phyloP scores from a whole-genome alignment of 1,284 basidiomycete species.

The Athelia psychrophila region DNA sequence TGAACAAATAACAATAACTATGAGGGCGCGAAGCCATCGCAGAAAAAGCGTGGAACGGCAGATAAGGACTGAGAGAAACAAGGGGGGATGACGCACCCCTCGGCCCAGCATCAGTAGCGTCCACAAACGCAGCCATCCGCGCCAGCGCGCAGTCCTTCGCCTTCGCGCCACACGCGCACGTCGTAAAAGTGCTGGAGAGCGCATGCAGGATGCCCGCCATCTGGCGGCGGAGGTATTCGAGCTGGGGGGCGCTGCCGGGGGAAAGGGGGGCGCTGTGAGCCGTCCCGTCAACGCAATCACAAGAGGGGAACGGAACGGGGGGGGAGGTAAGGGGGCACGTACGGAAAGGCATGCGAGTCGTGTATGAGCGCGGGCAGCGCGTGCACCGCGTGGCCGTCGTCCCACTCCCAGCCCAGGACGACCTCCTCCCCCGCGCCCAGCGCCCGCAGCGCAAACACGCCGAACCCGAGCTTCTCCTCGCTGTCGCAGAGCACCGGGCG shows the following conservation, averaged over 20 bases:
- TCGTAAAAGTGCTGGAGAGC: slow-evolving; percentile 71
- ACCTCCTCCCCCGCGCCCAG: slow-evolving; percentile 85
- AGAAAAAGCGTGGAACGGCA: too few relatives aligned
- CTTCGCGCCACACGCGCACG: slow-evolving; percentile 70
- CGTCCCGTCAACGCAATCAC: too few relatives aligned
- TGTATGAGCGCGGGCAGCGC: slow-evolving; percentile 71
- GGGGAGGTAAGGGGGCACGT: slow-evolving; percentile 30
- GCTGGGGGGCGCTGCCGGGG: slow-evolving; percentile 44
- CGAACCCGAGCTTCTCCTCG: slow-evolving; percentile 57
- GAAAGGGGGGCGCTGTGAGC: too few relatives aligned
- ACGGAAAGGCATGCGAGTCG: slow-evolving; percentile 54
- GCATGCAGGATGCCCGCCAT: slow-evolving; percentile 73
- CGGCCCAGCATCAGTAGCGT: slow-evolving; percentile 21
- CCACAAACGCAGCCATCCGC: slow-evolving; percentile 66
- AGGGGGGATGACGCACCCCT: too few relatives aligned
- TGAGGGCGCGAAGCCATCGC: too few relatives aligned
- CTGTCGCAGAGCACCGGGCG: slow-evolving; percentile 66
- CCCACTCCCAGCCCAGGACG: slow-evolving; percentile 95
- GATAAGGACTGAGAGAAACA: too few relatives aligned
- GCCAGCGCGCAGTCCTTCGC: slow-evolving; percentile 64
- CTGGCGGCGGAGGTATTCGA: slow-evolving; percentile 55
- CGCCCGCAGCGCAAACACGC: slow-evolving; percentile 79
- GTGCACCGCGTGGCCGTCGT: slow-evolving; percentile 89
- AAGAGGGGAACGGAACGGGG: slow-evolving; percentile 12
- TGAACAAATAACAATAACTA: not conserved